Conservation (phyloP, 331 rosid genomes). For the Rosa hybrid region DNA sequence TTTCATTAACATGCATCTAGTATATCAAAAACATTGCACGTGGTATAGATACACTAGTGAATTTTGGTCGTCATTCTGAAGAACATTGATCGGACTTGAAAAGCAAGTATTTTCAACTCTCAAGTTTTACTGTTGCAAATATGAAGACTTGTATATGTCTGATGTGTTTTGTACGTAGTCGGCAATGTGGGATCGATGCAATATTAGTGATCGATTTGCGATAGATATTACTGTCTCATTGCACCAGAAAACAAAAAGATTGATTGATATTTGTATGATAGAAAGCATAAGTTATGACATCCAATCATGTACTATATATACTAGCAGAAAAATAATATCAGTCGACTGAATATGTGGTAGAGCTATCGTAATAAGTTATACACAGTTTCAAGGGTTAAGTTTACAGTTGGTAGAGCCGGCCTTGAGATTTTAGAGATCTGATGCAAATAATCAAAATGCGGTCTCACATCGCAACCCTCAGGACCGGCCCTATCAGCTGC, state of each 20-base stretch:
- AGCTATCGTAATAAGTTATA: too few relatives aligned
- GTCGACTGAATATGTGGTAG: background rate
- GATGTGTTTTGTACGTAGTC: background rate
- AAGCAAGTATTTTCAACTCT: background rate
- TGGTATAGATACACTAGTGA: background rate
- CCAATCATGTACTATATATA: background rate
- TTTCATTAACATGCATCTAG: background rate
- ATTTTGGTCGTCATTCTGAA: background rate
- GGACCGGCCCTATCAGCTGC: too few relatives aligned
- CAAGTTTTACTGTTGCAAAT: background rate
- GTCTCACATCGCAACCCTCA: too few relatives aligned
- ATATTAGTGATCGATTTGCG: too few relatives aligned
- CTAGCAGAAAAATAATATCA: background rate
- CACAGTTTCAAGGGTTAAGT: too few relatives aligned
- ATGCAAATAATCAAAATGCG: too few relatives aligned
- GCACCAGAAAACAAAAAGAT: too few relatives aligned
- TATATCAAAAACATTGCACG: background rate
- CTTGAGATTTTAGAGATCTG: too few relatives aligned
- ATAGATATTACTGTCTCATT: too few relatives aligned
- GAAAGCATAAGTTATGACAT: background rate
- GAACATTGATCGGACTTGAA: background rate
- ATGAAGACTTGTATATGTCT: background rate
- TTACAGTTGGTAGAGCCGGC: too few relatives aligned
- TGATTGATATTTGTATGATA: background rate
- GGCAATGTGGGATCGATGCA: background rate